Conservation (phyloP, 2,329 filamentous ascomycete species). For the Apiospora rasikravindrae region DNA sequence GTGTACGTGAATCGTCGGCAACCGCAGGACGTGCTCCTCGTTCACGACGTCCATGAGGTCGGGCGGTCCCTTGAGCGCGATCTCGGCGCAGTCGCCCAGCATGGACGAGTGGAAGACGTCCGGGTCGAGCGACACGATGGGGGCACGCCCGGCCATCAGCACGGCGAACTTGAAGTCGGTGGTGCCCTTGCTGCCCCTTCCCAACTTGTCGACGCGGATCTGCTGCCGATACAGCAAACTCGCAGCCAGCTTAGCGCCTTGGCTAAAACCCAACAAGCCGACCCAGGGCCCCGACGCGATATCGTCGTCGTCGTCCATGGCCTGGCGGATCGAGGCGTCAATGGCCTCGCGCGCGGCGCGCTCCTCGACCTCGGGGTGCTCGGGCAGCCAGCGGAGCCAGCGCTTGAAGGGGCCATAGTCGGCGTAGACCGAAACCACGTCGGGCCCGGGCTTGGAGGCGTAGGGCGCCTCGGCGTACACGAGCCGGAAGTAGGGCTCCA, state of each 20-base stretch:
- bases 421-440: constrained; percentile 68
- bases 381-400: constrained; percentile 66
- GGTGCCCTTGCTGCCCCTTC: constrained; percentile 25
- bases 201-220: constrained; percentile 48
- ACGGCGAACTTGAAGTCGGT: constrained; percentile 62
- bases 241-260: constrained; percentile 66
- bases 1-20: constrained; percentile 73
- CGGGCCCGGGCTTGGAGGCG: constrained; percentile 63
- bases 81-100: constrained; percentile 33
- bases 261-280: constrained; percentile 68
- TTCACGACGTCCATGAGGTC: constrained; percentile 44
- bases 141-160: constrained; percentile 65
- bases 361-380: constrained; percentile 58
- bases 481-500: constrained; percentile 67
- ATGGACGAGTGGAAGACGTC: constrained; percentile 35
- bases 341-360: constrained; percentile 46
- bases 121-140: constrained; percentile 59
- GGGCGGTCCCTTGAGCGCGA: constrained; percentile 50
- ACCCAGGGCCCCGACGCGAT: constrained; percentile 64
- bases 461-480: constrained; percentile 76
- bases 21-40: constrained; percentile 52
- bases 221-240: constrained; percentile 69
- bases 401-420: constrained; percentile 68
- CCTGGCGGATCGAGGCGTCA: constrained; percentile 43
- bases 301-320: constrained; percentile 53